Evolutionary conservation across 441 rosid species (phyloP).

Genomic region (Arabidopsis lyrata): DNA sequence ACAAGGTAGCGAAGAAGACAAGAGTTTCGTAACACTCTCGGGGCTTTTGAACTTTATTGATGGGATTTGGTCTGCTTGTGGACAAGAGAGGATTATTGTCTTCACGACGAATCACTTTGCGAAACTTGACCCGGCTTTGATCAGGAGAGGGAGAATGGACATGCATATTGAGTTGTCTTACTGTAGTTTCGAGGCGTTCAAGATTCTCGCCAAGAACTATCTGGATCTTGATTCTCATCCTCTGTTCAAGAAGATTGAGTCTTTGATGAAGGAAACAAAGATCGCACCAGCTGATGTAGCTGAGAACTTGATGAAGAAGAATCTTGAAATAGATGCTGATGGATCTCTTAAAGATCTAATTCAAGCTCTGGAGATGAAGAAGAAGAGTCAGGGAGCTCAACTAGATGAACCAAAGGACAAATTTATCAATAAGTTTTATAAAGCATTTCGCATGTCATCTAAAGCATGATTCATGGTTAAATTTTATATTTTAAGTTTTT

Average conservation of each 20-base stretch:
- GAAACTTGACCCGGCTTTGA: slow-evolving; percentile 78
- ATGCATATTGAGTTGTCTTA: slow-evolving; percentile 76
- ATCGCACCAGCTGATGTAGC: slow-evolving; percentile 82
- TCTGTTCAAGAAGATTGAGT: slow-evolving; percentile 44
- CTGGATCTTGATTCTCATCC: slow-evolving; percentile 56
- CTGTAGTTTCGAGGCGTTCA: slow-evolving; percentile 68
- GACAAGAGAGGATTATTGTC: slow-evolving; percentile 71
- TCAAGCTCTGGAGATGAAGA: slow-evolving; percentile 55
- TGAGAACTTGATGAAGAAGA: slow-evolving; percentile 77
- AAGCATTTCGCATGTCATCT: slow-evolving; percentile 8
- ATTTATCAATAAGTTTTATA: not conserved
- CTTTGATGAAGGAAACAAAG: slow-evolving; percentile 53
- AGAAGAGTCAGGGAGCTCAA: slow-evolving; percentile 32
- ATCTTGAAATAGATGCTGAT: slow-evolving; percentile 50
- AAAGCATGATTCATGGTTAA: too few species aligned
- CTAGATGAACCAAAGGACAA: not conserved
- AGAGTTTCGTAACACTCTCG: slow-evolving; percentile 71
- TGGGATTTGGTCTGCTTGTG: slow-evolving; percentile 83
- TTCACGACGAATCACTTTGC: slow-evolving; percentile 69
- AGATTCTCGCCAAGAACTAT: slow-evolving; percentile 69
- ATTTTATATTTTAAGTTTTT: too few species aligned
- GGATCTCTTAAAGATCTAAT: slow-evolving; percentile 59
- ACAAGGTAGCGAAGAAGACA: slow-evolving; percentile 50
- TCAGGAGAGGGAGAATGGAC: slow-evolving; percentile 85
- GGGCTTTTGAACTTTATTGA: slow-evolving; percentile 81